Conservation (phyloP, 1,284 basidiomycete genomes). For the Thelephora terrestris region DNA sequence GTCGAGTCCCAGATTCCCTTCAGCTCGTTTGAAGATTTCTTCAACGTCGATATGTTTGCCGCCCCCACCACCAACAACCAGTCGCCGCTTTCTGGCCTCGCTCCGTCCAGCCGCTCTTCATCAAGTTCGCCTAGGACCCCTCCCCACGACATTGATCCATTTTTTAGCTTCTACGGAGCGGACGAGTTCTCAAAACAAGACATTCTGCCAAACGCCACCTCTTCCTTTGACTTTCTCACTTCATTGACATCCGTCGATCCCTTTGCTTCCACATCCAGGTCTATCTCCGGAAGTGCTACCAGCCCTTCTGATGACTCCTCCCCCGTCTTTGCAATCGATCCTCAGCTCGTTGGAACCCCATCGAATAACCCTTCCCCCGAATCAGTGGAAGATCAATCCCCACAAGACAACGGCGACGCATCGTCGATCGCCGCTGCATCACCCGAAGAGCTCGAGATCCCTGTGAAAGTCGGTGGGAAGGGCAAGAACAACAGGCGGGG, state of each 20-base stretch:
- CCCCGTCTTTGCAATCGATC: slow-evolving; percentile 35
- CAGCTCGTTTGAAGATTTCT: slow-evolving; percentile 35
- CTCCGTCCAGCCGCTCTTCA: slow-evolving; percentile 28
- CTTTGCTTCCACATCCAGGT: slow-evolving; percentile 18
- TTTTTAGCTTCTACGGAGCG: slow-evolving; percentile 32
- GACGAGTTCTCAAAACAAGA: slow-evolving; percentile 32
- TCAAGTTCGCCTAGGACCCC: slow-evolving; percentile 25
- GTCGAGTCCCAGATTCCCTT: slow-evolving; percentile 21
- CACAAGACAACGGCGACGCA: slow-evolving; percentile 12
- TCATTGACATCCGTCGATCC: slow-evolving; percentile 14
- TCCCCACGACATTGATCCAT: slow-evolving; percentile 22
- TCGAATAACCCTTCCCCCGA: slow-evolving; percentile 20
- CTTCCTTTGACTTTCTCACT: slow-evolving; percentile 31
- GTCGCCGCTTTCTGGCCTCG: slow-evolving; percentile 16
- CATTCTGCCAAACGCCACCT: slow-evolving; percentile 19
- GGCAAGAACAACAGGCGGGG: slow-evolving; percentile 53
- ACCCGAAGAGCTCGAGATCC: slow-evolving; percentile 11
- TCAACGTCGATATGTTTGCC: slow-evolving; percentile 36
- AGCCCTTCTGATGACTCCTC: slow-evolving; percentile 14
- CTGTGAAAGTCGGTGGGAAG: slow-evolving; percentile 48
- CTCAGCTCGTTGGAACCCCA: slow-evolving; percentile 39
- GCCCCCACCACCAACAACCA: slow-evolving; percentile 13
- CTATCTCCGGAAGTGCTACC: slow-evolving; percentile 13
- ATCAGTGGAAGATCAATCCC: slow-evolving; percentile 18
- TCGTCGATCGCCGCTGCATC: slow-evolving; percentile 13